A percentile compares a stretch with the other conserved stretches of the same genome.
phyloP scores from a whole-genome alignment of 2,329 filamentous ascomycete species.

The Cyphellophora europaea region DNA sequence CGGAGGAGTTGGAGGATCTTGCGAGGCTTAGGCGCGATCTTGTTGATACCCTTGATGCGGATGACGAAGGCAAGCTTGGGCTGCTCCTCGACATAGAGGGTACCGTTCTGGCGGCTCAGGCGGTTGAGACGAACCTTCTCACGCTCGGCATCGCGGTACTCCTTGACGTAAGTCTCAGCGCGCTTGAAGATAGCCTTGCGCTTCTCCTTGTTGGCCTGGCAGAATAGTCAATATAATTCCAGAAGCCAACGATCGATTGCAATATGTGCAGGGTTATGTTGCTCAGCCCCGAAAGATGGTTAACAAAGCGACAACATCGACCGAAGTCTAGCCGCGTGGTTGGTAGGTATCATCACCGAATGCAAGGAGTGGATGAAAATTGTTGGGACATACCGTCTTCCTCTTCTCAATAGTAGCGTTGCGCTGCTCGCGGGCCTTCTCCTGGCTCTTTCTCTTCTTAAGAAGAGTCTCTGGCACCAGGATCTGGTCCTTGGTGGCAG shows the following conservation, averaged over 20 bases:
- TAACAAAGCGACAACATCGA: constrained; percentile 95
- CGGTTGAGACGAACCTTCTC: constrained; percentile 94
- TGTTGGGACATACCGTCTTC: constrained; percentile 65
- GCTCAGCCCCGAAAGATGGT: constrained; percentile 99
- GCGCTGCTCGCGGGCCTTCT: constrained; percentile 94
- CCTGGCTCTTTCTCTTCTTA: constrained; percentile 99
- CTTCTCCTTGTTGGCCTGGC: constrained; percentile 96
- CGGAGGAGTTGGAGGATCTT: constrained; percentile 99
- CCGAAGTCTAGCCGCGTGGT: constrained; percentile 83
- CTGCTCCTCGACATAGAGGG: constrained; percentile 90
- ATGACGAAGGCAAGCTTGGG: constrained; percentile 94
- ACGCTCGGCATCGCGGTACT: constrained; percentile 96
- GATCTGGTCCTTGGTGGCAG: constrained; percentile 90
- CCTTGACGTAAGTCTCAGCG: constrained; percentile 98
- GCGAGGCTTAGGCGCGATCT: constrained; percentile 99
- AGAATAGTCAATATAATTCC: constrained; percentile 15
- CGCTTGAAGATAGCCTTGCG: constrained; percentile 98
- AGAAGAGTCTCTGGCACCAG: constrained; percentile 98
- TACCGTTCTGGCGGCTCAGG: constrained; percentile 82
- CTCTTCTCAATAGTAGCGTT: constrained; percentile 70
- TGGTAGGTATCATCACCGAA: constrained; percentile 80
- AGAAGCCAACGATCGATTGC: too few species aligned
- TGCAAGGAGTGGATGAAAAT: constrained; percentile 26
- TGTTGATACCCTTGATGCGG: constrained; percentile 99
- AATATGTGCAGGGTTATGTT: too few species aligned